Evolutionary conservation across 345 rosid genomes (phyloP).

Genomic region (Jatropha curcas): DNA sequence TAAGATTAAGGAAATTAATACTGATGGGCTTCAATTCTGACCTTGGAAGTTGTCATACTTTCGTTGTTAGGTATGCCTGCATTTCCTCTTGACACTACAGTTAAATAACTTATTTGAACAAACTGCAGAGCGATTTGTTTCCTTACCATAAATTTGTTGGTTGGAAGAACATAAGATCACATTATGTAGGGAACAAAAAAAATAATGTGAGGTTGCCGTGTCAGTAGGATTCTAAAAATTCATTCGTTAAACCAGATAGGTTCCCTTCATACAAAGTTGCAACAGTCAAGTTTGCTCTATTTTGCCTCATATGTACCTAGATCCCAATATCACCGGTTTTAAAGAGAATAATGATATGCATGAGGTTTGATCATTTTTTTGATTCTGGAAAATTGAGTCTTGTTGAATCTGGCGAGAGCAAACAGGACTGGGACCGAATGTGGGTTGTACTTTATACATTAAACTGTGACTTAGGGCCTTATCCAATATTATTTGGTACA

Average conservation of each 20-base stretch:
- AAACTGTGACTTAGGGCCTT: background rate
- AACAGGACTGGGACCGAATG: too few relatives aligned
- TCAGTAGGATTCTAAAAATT: background rate
- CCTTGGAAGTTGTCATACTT: slow-evolving; percentile 12
- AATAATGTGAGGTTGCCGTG: background rate
- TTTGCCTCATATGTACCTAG: background rate
- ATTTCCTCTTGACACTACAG: background rate
- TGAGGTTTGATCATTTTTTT: too few relatives aligned
- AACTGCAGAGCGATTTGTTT: background rate
- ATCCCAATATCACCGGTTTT: background rate
- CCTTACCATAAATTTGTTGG: background rate
- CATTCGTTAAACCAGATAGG: background rate
- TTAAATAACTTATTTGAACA: background rate
- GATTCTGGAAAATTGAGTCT: background rate
- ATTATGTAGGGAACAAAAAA: background rate
- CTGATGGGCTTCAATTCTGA: slow-evolving; percentile 9
- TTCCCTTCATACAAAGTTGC: background rate
- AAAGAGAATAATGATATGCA: background rate
- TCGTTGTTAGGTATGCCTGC: slow-evolving; percentile 12
- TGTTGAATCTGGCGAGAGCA: background rate
- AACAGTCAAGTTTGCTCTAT: background rate
- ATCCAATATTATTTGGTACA: background rate
- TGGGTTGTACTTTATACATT: background rate
- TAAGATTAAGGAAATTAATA: background rate
- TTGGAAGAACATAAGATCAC: background rate